These are phyloP conservation scores for Strobilomyces dryophilus DNA, from an alignment of 768 basidiomycete genomes.

Conservation along the genomic window DNA sequence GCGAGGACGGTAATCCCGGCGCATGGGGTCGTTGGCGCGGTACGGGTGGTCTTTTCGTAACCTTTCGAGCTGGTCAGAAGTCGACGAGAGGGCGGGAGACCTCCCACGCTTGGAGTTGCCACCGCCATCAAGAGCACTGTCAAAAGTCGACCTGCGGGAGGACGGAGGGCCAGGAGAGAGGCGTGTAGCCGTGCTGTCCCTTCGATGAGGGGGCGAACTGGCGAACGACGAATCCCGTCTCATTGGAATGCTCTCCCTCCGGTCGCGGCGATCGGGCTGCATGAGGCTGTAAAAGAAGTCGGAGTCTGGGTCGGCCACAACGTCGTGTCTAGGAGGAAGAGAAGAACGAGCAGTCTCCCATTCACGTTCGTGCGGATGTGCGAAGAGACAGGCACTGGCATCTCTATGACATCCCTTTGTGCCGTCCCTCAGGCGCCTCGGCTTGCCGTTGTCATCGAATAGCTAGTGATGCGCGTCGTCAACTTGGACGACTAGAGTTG, in stretches of 20 bases:
- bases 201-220: slow-evolving; percentile 16
- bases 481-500: neutral
- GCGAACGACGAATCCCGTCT: slow-evolving; percentile 6
- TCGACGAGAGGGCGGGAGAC: slow-evolving; percentile 24
- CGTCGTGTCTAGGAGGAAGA: slow-evolving; percentile 18
- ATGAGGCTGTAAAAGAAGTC: slow-evolving; percentile 21
- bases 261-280: slow-evolving; percentile 12
- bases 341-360: slow-evolving; percentile 31
- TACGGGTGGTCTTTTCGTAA: slow-evolving; percentile 15
- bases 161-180: slow-evolving; percentile 9
- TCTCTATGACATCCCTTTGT: slow-evolving; percentile 20
- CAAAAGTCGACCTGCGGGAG: slow-evolving; percentile 15
- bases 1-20: slow-evolving; percentile 7
- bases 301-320: slow-evolving; percentile 19
- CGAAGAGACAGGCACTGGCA: slow-evolving; percentile 25
- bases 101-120: slow-evolving; percentile 9
- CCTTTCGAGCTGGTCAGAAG: slow-evolving; percentile 26
- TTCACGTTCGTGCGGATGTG: slow-evolving; percentile 29
- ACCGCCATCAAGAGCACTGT: slow-evolving; percentile 2
- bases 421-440: slow-evolving; percentile 20
- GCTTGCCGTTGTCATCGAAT: slow-evolving; percentile 26
- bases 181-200: slow-evolving; percentile 11
- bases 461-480: slow-evolving; percentile 15
- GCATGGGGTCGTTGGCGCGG: neutral
- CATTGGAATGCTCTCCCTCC: slow-evolving; percentile 4